Base-by-base conservation (phyloP, 371 early-diverging fungal genomes). In the Cladochytrium tenue region DNA sequence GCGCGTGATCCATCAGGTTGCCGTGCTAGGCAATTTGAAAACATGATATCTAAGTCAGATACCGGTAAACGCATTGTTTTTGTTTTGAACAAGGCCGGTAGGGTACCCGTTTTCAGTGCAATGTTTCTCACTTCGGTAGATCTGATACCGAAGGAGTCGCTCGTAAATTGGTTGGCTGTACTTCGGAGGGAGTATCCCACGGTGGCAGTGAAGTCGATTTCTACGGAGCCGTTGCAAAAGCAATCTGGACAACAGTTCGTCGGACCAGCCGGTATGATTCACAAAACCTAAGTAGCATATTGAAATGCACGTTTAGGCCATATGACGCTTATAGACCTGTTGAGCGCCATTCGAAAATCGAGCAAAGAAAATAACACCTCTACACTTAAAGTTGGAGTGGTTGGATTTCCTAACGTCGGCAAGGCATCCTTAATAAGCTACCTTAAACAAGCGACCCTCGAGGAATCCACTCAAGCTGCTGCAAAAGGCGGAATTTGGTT, bases 401-500 rank as follows among this genome's bases (percentile, higher is more conserved):
- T 99, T 68, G 99, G 99, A 3, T 95, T 93, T 78, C 99, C 99
- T 26, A 99, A 99, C 75, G 98, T 96, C 32, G 98, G 99, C 27
- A 71, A 74, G 56, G n/a, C n/a, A n/a, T n/a, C n/a, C n/a, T n/a
- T n/a, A n/a, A n/a, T n/a, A n/a, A n/a, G n/a, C n/a, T n/a, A n/a
- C n/a, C n/a, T n/a, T n/a, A n/a, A n/a, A n/a, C n/a, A n/a, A n/a
- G n/a, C n/a, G n/a, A n/a, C n/a, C n/a, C n/a, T n/a, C n/a, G n/a
- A n/a, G n/a, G n/a, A n/a, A n/a, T n/a, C n/a, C n/a, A n/a, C n/a
- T n/a, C n/a, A n/a, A n/a, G n/a, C n/a, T n/a, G n/a, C n/a, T n/a
- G n/a, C n/a, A n/a, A n/a, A n/a, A n/a, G n/a, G n/a, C n/a, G n/a
- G n/a, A n/a, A n/a, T n/a, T n/a, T n/a, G n/a, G n/a, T n/a, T n/a